These are phyloP conservation scores for Colletotrichum paranaense DNA, from an alignment of 2,329 filamentous ascomycete genomes.

Conservation along the genomic window DNA sequence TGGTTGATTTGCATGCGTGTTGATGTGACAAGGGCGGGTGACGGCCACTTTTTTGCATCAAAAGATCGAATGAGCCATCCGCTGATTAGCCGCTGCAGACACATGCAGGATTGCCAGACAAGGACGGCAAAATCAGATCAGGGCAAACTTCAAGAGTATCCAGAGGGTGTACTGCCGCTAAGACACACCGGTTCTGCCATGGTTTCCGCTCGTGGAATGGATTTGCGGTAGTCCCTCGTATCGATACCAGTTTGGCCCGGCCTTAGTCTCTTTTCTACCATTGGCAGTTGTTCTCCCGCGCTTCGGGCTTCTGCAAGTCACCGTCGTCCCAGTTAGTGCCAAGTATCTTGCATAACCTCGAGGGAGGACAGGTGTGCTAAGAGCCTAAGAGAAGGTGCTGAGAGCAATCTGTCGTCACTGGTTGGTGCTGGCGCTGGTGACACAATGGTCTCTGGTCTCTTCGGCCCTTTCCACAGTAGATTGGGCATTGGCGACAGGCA, in stretches of 20 bases:
- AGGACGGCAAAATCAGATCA: not conserved
- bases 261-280: not conserved
- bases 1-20: not conserved
- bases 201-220: constrained; percentile 28
- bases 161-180: not conserved
- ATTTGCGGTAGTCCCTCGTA: constrained; percentile 31
- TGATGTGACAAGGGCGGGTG: not conserved
- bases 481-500: not conserved
- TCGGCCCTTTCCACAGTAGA: constrained; percentile 4
- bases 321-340: not conserved
- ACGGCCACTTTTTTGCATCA: not conserved
- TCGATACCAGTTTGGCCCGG: constrained; percentile 3
- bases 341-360: not conserved
- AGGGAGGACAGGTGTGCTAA: not conserved
- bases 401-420: constrained; percentile 12
- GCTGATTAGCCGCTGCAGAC: not conserved
- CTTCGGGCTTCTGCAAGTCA: constrained; percentile 11
- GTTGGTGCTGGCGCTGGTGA: not conserved
- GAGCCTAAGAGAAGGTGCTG: not conserved
- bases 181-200: constrained; percentile 25
- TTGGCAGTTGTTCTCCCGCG: constrained; percentile 9
- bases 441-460: not conserved
- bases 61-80: not conserved
- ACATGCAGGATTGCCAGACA: not conserved
- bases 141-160: too few relatives aligned